Evolutionary conservation across 139 green algal genomes (phyloP), one percentile per base, ranked within the genome.

Genomic region (Chlorella vulgaris): DNA sequence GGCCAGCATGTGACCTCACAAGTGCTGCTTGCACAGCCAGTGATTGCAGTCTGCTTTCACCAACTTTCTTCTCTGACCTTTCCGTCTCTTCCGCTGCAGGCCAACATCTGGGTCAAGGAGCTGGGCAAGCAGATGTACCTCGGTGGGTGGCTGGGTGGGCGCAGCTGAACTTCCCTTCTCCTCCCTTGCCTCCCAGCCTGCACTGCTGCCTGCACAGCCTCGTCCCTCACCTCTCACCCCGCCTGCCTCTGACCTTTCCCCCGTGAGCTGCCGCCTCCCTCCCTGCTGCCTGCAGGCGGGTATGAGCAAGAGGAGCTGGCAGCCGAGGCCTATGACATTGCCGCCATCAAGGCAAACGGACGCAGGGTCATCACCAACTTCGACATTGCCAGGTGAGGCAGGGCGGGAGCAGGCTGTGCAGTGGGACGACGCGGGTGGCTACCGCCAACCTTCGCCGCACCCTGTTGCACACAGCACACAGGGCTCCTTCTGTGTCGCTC

Each of bases 281-380:
- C 55, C 5, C 36, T 39, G 53, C 35, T 47, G 24, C 71, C 47
- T 15, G 35, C 71, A 79, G 47, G 67, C 6, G 76, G 63, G 1
- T 78, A 78, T n/a, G 78, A 82, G 84, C 74, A 91, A 21, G 94
- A 98, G 86, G 94, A 95, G 66, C 93, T 96, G 62, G 95, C 95
- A 28, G 95, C 95, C 1, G 94, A 98, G 84, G 94, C 93, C 0
- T 98, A 96, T 73, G 95, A 97, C 85, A 93, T 97, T 69, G 94
- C 93, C 7, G 91, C 91, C 13, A 83, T 97, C 62, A 97, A 97
- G 86, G 86, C 74, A 82, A 97, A 96, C 84, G 92, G 93, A 10
- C 33, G 43, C 21, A 69, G 67, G 21, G 88, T 86, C 26, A 91
- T 88, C 51, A 97, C 85, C 55, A 96, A 97, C 83, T 94, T 95